Evolutionary conservation across 805 yeast species (phyloP).

Genomic region (Saccharomycopsis amapae): DNA sequence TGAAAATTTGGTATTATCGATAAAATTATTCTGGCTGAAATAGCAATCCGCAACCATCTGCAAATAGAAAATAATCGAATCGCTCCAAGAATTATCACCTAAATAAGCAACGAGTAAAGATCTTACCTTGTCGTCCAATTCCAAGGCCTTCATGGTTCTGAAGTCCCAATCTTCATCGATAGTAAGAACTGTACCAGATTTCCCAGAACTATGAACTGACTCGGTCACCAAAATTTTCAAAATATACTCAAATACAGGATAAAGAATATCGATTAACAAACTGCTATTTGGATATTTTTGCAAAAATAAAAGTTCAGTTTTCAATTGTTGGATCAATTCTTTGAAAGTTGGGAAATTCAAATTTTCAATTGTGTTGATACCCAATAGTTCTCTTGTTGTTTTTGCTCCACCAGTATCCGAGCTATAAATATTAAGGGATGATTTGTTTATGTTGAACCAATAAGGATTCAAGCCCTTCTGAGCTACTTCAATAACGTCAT

Average conservation of each 20-base stretch:
- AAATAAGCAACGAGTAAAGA: slow-evolving; percentile 25
- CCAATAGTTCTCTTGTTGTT: slow-evolving; percentile 39
- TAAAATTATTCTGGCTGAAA: slow-evolving; percentile 1
- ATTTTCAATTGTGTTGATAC: slow-evolving; percentile 29
- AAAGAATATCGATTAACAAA: slow-evolving; percentile 28
- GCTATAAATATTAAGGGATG: slow-evolving; percentile 29
- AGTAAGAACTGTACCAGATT: slow-evolving; percentile 44
- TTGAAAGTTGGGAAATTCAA: slow-evolving; percentile 50
- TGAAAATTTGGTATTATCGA: neutral
- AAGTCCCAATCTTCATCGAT: slow-evolving; percentile 70
- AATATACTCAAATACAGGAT: slow-evolving; percentile 43
- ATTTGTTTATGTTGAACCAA: slow-evolving; percentile 54
- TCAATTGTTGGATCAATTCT: slow-evolving; percentile 31
- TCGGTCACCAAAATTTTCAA: slow-evolving; percentile 60
- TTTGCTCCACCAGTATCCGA: too few species aligned
- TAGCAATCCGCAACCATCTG: slow-evolving; percentile 2
- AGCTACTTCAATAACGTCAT: slow-evolving; percentile 78
- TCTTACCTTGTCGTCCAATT: slow-evolving; percentile 50
- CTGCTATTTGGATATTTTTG: slow-evolving; percentile 25
- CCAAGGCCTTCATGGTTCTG: slow-evolving; percentile 62
- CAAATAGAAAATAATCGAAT: neutral
- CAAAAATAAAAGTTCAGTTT: slow-evolving; percentile 26
- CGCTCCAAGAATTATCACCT: neutral
- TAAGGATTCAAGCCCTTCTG: slow-evolving; percentile 74
- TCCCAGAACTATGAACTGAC: slow-evolving; percentile 35